A percentile compares a stretch with the other conserved stretches of the same genome.
phyloP scores from a whole-genome alignment of 2,329 filamentous ascomycete genomes.

The Pestalotiopsis sp. region DNA sequence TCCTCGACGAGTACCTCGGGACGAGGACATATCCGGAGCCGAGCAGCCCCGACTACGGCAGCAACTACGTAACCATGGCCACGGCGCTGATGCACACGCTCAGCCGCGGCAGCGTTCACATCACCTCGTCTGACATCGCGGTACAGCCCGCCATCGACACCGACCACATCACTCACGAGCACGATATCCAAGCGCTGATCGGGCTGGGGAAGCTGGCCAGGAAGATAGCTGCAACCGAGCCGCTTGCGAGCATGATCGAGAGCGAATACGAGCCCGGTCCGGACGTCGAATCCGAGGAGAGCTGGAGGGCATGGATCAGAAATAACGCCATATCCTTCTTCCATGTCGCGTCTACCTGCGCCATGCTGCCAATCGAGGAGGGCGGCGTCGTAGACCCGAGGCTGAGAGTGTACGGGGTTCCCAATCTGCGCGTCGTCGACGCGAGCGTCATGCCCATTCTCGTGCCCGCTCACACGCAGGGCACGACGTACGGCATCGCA shows the following conservation, averaged over 20 bases:
- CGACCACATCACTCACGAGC: constrained; percentile 36
- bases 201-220: constrained; percentile 27
- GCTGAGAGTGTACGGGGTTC: constrained; percentile 45
- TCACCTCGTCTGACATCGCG: constrained; percentile 39
- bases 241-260: neutral
- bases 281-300: constrained; percentile 7
- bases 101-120: constrained; percentile 39
- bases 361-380: constrained; percentile 41
- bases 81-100: constrained; percentile 33
- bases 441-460: constrained; percentile 45
- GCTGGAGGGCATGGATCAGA: constrained; percentile 8
- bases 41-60: constrained; percentile 27
- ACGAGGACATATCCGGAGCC: constrained; percentile 35
- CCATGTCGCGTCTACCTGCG: constrained; percentile 40
- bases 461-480: constrained; percentile 46
- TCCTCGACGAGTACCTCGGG: constrained; percentile 48
- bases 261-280: constrained; percentile 10
- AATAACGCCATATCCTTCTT: constrained; percentile 23
- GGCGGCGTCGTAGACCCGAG: constrained; percentile 42
- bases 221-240: constrained; percentile 4
- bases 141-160: constrained; percentile 41
- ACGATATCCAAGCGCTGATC: constrained; percentile 25
- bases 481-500: constrained; percentile 48
- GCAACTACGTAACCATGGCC: constrained; percentile 31
- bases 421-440: constrained; percentile 44